Conservation (phyloP, 441 rosid species). For the Melastoma candidum region DNA sequence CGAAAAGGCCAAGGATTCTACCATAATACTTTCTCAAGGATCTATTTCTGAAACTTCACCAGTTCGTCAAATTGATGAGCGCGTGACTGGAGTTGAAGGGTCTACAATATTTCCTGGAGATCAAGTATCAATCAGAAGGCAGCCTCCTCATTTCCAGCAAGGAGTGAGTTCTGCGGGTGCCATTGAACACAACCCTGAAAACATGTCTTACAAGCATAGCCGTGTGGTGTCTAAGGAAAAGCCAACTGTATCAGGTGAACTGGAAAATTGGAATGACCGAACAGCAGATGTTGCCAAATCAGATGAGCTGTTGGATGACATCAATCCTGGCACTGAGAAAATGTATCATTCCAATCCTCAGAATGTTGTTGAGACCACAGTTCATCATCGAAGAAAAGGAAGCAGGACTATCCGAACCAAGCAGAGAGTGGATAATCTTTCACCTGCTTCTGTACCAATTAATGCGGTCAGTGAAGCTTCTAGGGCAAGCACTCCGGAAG, state of each 20-base stretch:
- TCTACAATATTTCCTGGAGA: slow-evolving; percentile 20
- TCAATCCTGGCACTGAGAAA: slow-evolving; percentile 25
- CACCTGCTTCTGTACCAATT: slow-evolving; percentile 23
- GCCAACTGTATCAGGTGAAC: slow-evolving; percentile 31
- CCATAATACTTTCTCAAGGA: slow-evolving; percentile 17
- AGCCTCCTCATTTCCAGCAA: slow-evolving; percentile 21
- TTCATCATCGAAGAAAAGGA: slow-evolving; percentile 45
- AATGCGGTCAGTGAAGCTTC: slow-evolving; percentile 27
- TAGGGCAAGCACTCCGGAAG: slow-evolving; percentile 22
- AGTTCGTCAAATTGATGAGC: slow-evolving; percentile 20
- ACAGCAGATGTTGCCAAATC: slow-evolving; percentile 23
- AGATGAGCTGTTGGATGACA: slow-evolving; percentile 26
- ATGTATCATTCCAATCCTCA: slow-evolving; percentile 27
- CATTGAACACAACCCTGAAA: slow-evolving; percentile 24
- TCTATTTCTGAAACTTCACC: slow-evolving; percentile 17
- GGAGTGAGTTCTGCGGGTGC: slow-evolving; percentile 25
- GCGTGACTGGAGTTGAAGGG: slow-evolving; percentile 26
- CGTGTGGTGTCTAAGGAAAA: slow-evolving; percentile 43
- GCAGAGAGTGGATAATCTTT: slow-evolving; percentile 50
- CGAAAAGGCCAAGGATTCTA: not conserved
- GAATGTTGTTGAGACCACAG: slow-evolving; percentile 32
- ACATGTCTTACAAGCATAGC: slow-evolving; percentile 40
- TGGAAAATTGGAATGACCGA: slow-evolving; percentile 21
- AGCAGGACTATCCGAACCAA: slow-evolving; percentile 55
- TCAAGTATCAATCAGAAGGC: slow-evolving; percentile 15